Percentiles rank a stretch among this genome's conserved stretches.
Evolutionary conservation across 2,329 filamentous ascomycete genomes (phyloP).

Genomic region (Ascochyta koolunga): DNA sequence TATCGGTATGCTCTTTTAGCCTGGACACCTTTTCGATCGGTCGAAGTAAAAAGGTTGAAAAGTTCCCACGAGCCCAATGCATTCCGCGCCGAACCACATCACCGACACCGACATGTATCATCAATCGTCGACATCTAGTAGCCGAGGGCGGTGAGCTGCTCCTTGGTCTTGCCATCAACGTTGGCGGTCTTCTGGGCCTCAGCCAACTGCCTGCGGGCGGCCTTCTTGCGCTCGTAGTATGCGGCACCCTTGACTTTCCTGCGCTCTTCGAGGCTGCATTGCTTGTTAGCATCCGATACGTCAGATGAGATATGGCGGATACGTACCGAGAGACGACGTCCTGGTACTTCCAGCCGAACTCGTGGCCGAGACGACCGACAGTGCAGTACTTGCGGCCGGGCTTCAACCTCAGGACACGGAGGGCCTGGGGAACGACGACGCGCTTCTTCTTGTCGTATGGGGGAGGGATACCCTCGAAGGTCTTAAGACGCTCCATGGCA

Average conservation of each 20-base stretch:
- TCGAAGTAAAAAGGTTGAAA: constrained; percentile 48
- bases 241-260: constrained; percentile 99
- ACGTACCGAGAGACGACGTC: constrained; percentile 97
- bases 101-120: constrained; percentile 38
- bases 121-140: constrained; percentile 69
- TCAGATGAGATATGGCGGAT: background rate
- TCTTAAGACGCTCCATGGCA: constrained; percentile 97
- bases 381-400: constrained; percentile 99
- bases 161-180: constrained; percentile 83
- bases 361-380: constrained; percentile 94
- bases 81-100: constrained; percentile 45
- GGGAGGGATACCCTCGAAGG: constrained; percentile 98
- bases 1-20: constrained; percentile 47
- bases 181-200: constrained; percentile 92
- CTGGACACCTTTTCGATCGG: constrained; percentile 46
- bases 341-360: constrained; percentile 99
- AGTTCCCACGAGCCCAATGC: constrained; percentile 48
- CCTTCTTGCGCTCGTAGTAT: constrained; percentile 99
- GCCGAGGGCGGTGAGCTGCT: constrained; percentile 87
- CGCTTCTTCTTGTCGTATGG: constrained; percentile 99
- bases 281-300: constrained; percentile 25
- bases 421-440: constrained; percentile 97
- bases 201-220: constrained; percentile 84
- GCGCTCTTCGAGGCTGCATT: constrained; percentile 90
- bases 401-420: constrained; percentile 95